Conservation (phyloP, 176 grass and related monocot genomes). For the Carex kokanica region DNA sequence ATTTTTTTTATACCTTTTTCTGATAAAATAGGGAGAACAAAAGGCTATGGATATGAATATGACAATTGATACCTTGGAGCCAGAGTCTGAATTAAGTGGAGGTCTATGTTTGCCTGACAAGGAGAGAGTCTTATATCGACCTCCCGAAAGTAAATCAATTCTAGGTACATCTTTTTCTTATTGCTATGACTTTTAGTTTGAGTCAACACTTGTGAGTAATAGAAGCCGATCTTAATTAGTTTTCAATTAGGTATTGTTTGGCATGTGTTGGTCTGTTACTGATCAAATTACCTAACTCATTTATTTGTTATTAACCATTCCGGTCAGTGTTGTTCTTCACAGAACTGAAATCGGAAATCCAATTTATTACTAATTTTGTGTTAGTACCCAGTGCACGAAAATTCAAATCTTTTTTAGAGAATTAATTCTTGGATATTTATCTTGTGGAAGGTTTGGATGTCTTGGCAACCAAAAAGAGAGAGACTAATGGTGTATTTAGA, state of each 20-base stretch:
- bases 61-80: constrained; percentile 53
- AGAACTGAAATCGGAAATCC: not conserved
- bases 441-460: constrained; percentile 65
- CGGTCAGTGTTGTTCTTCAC: not conserved
- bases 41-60: constrained; percentile 50
- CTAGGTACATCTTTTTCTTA: constrained; percentile 47
- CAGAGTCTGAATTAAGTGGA: constrained; percentile 44
- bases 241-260: not conserved
- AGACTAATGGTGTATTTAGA: constrained; percentile 42
- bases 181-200: not conserved
- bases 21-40: not conserved
- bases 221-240: not conserved
- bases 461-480: constrained; percentile 68
- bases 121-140: constrained; percentile 64
- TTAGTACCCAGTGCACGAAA: not conserved
- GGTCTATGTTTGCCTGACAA: constrained; percentile 56
- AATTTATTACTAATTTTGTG: not conserved
- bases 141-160: constrained; percentile 54
- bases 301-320: not conserved
- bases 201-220: not conserved
- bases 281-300: not conserved
- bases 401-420: not conserved
- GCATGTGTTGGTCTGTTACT: not conserved
- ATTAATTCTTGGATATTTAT: constrained; percentile 13
- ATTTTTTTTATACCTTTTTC: not conserved